phyloP scores from a whole-genome alignment of 331 rosid genomes.

The Pyracantha coccinea region DNA sequence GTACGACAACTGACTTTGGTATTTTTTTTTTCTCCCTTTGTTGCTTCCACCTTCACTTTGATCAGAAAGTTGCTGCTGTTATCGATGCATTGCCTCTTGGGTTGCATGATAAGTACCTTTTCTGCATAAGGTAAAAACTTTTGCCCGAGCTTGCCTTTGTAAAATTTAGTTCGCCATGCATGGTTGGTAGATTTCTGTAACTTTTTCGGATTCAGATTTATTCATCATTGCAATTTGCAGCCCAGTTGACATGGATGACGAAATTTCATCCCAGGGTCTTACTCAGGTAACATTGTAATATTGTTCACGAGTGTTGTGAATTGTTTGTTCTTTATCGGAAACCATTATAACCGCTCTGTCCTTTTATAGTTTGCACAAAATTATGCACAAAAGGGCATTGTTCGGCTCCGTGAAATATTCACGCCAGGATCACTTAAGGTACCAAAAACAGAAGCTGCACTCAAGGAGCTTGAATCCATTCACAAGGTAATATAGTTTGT shows the following conservation, averaged over 20 bases:
- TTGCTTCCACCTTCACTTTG: slow-evolving; percentile 14
- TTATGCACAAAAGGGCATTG: slow-evolving; percentile 73
- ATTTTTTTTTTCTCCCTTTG: not conserved
- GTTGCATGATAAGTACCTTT: slow-evolving; percentile 70
- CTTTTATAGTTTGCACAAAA: slow-evolving; percentile 63
- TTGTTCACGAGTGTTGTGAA: not conserved
- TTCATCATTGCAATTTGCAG: slow-evolving; percentile 43
- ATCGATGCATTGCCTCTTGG: slow-evolving; percentile 63
- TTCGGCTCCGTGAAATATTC: slow-evolving; percentile 83
- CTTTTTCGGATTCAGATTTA: slow-evolving; percentile 3
- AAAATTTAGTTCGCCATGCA: slow-evolving; percentile 6
- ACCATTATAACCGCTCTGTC: not conserved
- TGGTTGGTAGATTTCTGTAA: slow-evolving; percentile 4
- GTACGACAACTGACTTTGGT: not conserved
- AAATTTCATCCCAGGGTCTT: slow-evolving; percentile 80
- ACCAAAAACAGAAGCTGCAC: slow-evolving; percentile 64
- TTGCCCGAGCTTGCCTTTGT: not conserved
- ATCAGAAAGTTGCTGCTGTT: slow-evolving; percentile 71
- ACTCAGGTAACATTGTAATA: slow-evolving; percentile 51
- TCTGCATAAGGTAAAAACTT: slow-evolving; percentile 58
- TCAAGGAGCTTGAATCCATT: slow-evolving; percentile 86
- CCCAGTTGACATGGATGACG: slow-evolving; percentile 83
- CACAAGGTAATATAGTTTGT: slow-evolving; percentile 56
- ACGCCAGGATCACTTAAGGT: slow-evolving; percentile 72
- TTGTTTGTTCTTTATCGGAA: slow-evolving; percentile 17